Evolutionary conservation across 345 rosid species (phyloP), one percentile per base, ranked within the genome.

Genomic region (Capsella bursapastoris): DNA sequence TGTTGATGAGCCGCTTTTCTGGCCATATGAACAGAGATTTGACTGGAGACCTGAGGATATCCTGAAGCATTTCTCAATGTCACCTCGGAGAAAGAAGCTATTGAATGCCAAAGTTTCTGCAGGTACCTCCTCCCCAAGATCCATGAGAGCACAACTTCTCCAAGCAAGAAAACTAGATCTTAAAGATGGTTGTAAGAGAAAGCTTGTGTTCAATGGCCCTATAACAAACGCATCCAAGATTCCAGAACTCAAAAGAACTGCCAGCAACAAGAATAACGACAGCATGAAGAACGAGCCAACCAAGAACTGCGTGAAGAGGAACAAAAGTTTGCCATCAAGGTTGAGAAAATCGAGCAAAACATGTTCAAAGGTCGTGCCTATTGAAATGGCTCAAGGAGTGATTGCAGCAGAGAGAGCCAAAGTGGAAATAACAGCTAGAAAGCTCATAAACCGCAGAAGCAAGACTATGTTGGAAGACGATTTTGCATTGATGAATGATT

Each of bases 1-100:
- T 25, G 56, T 70, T 10, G 76, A 57, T 57, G 87, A 84, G 28
- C 87, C 87, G 5, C 78, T 85, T 22, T 85, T 87, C 70, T 87
- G 87, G 89, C 87, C 91, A 27, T 85, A 79, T 57, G 86, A 81
- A 27, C 68, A 65, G 43, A 81, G 80, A 66, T 64, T 48, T 38
- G 80, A 82, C 28, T 87, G 87, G 87, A 82, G 67, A 52, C 79
- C 83, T 2, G 82, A 79, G 41, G 79, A 83, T 70, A 37, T 79
- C 5, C 79, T 82, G 86, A 84, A 82, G 69, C 78, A 66, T 57
- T 87, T 87, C 74, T 49, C 84, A 6, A 81, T 85, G 83, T 87
- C 91, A 11, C 91, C 91, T 27, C 79, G 81, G 8, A 73, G 70
- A 71, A 85, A 65, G 67, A 73, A 65, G 60, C 14, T 28, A 22